A percentile compares a stretch with the other conserved stretches of the same genome.
Evolutionary conservation across 106 monocot species (phyloP).

Genomic region (Dioscorea dumetorum): DNA sequence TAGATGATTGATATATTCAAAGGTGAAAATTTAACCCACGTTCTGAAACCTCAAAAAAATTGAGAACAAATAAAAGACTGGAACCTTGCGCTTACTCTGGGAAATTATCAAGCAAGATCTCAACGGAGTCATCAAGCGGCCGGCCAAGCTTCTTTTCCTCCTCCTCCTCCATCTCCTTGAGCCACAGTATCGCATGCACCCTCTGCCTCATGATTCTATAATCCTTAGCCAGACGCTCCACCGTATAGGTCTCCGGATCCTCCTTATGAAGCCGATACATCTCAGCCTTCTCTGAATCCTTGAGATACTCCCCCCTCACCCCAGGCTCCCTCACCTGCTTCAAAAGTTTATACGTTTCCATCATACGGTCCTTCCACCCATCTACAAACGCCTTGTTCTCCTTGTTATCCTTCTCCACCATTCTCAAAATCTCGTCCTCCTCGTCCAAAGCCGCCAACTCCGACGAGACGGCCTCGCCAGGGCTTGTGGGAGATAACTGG

Average conservation of each 20-base stretch:
- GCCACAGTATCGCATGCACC: conserved; percentile 89
- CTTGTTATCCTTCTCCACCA: conserved; percentile 39
- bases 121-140: conserved; percentile 76
- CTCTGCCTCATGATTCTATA: conserved; percentile 82
- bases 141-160: conserved; percentile 82
- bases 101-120: conserved; percentile 74
- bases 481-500: conserved; percentile 4
- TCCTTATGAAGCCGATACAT: conserved; percentile 89
- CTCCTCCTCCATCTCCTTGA: conserved; percentile 96
- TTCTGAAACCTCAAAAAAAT: too few species aligned
- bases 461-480: conserved; percentile 1
- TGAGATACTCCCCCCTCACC: conserved; percentile 63
- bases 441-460: conserved; percentile 35
- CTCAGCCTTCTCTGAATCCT: conserved; percentile 92
- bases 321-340: conserved; percentile 96
- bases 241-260: conserved; percentile 60
- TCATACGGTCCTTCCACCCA: conserved; percentile 52
- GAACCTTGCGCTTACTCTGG: conserved; percentile 56
- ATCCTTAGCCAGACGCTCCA: conserved; percentile 86
- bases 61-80: not conserved
- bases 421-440: conserved; percentile 36
- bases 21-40: too few species aligned
- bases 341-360: conserved; percentile 58
- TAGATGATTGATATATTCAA: too few species aligned
- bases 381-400: conserved; percentile 48